phyloP scores from a whole-genome alignment of 1,139 yeast genomes.

The Fermentozyma sake region DNA sequence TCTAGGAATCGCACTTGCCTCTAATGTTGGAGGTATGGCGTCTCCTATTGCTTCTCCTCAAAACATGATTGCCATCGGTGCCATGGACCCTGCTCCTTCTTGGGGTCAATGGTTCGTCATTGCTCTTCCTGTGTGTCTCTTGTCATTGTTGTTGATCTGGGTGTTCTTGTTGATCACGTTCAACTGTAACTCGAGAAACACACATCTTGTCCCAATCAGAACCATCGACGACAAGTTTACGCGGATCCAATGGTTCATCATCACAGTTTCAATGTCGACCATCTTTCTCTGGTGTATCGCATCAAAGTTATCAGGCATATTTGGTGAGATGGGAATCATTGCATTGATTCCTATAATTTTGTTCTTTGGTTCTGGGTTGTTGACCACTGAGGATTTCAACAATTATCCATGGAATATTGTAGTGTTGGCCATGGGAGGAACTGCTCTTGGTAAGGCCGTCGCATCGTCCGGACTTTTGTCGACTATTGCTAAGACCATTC shows the following conservation, averaged over 20 bases:
- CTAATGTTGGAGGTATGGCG: slow-evolving; percentile 75
- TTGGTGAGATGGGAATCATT: slow-evolving; percentile 71
- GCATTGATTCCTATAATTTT: slow-evolving; percentile 62
- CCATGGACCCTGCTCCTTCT: slow-evolving; percentile 60
- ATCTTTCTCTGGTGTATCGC: slow-evolving; percentile 71
- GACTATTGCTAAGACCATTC: slow-evolving; percentile 58
- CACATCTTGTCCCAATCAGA: slow-evolving; percentile 46
- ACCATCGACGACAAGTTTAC: slow-evolving; percentile 60
- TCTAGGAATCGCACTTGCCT: slow-evolving; percentile 68
- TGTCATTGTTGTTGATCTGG: slow-evolving; percentile 57
- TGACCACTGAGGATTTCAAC: slow-evolving; percentile 63
- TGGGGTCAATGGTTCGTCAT: slow-evolving; percentile 80
- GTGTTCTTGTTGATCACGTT: slow-evolving; percentile 52
- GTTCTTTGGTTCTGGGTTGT: slow-evolving; percentile 67
- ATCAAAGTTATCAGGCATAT: slow-evolving; percentile 46
- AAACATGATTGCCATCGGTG: slow-evolving; percentile 68
- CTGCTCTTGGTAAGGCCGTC: slow-evolving; percentile 71
- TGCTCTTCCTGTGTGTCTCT: slow-evolving; percentile 59
- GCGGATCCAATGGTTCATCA: slow-evolving; percentile 60
- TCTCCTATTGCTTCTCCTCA: slow-evolving; percentile 82
- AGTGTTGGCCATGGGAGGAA: slow-evolving; percentile 74
- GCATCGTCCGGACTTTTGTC: slow-evolving; percentile 64
- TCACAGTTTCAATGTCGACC: slow-evolving; percentile 49
- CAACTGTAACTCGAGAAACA: slow-evolving; percentile 39
- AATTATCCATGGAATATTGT: slow-evolving; percentile 77